Evolutionary conservation across 2,329 filamentous ascomycete genomes (phyloP), one percentile per base, ranked within the genome.

Genomic region (Lachnum nothofagi): DNA sequence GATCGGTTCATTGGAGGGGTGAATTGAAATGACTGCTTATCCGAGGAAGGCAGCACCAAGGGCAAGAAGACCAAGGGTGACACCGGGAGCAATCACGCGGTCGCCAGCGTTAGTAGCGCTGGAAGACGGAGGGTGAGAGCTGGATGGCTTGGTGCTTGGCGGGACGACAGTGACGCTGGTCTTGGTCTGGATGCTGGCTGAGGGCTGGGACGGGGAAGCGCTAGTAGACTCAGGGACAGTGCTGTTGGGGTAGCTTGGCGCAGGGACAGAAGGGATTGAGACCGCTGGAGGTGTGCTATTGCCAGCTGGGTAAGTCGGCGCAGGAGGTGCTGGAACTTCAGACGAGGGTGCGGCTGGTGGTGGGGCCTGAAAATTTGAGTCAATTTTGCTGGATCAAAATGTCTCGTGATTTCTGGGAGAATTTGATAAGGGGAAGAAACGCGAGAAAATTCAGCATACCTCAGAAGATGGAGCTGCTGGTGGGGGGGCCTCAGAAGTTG

Each of bases 41-140:
- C 38, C 43, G 39, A 51, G 34, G 25, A 51, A 8, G 25, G 16
- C 12, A 23, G 33, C 39, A 24, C 38, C 44, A 10, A 51, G 38
- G 23, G 48, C 44, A 19, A 51, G 27, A 4, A 51, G 39, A 20
- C 43, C 39, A n/a, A 51, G 29, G 12, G 23, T 43, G 17, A 44
- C 10, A 25, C 38, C 39, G 5, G 48, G 48, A 38, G 24, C 48
- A 4, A 46, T 17, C 16, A 43, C 10, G 39, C 33, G 39, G 12
- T 22, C 44, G 23, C 42, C 33, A 9, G 33, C 23, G 20, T 19
- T 46, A 16, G 17, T 17, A 14, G 16, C 16, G 16, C 31, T 47
- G 9, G 48, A 34, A 14, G 38, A 10, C 16, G 27, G 16, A 25
- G 48, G 10, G 12, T 43, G 17, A 4, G 44, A 8, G 10, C 10